These are phyloP conservation scores for Mucor circinelloides DNA, from an alignment of 371 early-diverging fungal genomes.

Conservation along the genomic window DNA sequence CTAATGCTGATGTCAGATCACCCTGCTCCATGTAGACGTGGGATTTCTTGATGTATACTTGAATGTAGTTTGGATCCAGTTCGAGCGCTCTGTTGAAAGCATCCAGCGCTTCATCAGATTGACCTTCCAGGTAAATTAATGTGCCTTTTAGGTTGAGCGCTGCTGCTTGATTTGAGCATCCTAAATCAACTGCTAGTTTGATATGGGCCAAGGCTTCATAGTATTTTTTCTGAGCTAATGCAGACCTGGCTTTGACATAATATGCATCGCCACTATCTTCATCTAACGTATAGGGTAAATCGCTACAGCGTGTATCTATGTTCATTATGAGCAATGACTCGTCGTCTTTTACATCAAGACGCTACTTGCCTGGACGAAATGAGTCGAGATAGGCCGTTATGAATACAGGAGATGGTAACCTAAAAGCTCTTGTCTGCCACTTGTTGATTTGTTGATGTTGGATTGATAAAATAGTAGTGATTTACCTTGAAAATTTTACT, in stretches of 20 bases:
- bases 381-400: slow-evolving; percentile 86
- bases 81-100: slow-evolving; percentile 80
- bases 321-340: neutral
- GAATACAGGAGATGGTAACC: slow-evolving; percentile 89
- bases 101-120: slow-evolving; percentile 68
- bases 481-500: slow-evolving; percentile 67
- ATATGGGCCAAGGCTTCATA: slow-evolving; percentile 64
- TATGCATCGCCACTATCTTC: slow-evolving; percentile 43
- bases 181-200: slow-evolving; percentile 61
- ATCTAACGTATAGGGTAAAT: slow-evolving; percentile 22
- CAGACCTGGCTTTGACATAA: slow-evolving; percentile 49
- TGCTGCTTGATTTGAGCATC: slow-evolving; percentile 49
- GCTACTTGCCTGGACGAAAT: slow-evolving; percentile 61
- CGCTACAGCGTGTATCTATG: slow-evolving; percentile 9
- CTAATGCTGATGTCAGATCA: slow-evolving; percentile 60
- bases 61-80: slow-evolving; percentile 73
- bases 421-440: slow-evolving; percentile 45
- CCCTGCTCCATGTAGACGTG: slow-evolving; percentile 83
- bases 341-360: neutral
- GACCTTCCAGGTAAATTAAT: slow-evolving; percentile 82
- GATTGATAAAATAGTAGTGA: neutral
- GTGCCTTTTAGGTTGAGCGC: slow-evolving; percentile 85
- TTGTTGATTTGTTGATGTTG: neutral
- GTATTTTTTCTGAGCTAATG: slow-evolving; percentile 60
- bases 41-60: slow-evolving; percentile 85